These are phyloP conservation scores for Kazachstania taianensis DNA, from an alignment of 805 yeast genomes.

Conservation along the genomic window DNA sequence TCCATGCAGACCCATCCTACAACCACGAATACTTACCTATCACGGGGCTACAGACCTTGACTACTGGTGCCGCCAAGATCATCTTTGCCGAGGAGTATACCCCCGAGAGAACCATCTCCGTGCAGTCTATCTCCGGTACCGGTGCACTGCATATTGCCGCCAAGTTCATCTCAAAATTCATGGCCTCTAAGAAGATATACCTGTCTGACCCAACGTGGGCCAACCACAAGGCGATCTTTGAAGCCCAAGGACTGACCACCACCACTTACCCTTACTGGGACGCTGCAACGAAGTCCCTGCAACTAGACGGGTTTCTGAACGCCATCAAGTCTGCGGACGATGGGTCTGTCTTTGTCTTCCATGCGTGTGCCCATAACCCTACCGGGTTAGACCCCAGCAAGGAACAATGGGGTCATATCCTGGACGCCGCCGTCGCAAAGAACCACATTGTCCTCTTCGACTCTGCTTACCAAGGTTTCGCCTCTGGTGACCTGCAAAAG, in stretches of 20 bases:
- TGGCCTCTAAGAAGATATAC: slow-evolving; percentile 38
- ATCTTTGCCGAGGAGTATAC: slow-evolving; percentile 54
- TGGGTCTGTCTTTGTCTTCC: slow-evolving; percentile 76
- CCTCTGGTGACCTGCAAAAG: slow-evolving; percentile 71
- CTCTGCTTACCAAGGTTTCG: slow-evolving; percentile 95
- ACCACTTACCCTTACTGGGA: slow-evolving; percentile 83
- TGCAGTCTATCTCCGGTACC: slow-evolving; percentile 91
- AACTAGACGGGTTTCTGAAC: slow-evolving; percentile 54
- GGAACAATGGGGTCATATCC: slow-evolving; percentile 69
- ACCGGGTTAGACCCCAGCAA: slow-evolving; percentile 90
- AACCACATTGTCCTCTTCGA: slow-evolving; percentile 80
- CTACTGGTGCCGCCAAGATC: slow-evolving; percentile 60
- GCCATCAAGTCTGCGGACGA: slow-evolving; percentile 56
- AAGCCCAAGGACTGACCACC: slow-evolving; percentile 55
- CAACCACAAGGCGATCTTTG: slow-evolving; percentile 80
- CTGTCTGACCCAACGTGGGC: slow-evolving; percentile 96
- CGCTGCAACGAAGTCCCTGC: slow-evolving; percentile 54
- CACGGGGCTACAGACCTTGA: slow-evolving; percentile 60
- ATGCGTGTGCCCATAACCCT: slow-evolving; percentile 97
- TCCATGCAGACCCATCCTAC: slow-evolving; percentile 48
- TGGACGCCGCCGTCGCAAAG: slow-evolving; percentile 47
- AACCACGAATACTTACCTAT: slow-evolving; percentile 89
- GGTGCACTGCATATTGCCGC: slow-evolving; percentile 92
- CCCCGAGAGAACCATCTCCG: slow-evolving; percentile 61
- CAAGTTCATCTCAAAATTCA: slow-evolving; percentile 30